Conservation (phyloP, 441 rosid genomes). For the Metrosideros polymorpha region DNA sequence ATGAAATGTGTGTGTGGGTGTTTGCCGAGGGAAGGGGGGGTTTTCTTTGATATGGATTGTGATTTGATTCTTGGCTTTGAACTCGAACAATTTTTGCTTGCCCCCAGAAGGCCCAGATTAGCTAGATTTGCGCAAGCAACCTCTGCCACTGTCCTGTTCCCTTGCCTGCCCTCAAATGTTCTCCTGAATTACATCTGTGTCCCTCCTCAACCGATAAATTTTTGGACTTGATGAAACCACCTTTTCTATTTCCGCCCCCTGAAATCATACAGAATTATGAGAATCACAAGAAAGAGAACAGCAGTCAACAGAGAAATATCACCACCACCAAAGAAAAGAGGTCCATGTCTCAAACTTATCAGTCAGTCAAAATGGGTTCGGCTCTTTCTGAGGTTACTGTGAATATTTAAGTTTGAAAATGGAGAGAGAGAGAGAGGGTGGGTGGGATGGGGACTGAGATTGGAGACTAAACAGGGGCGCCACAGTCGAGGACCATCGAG, state of each 20-base stretch:
- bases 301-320: not conserved
- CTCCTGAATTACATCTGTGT: constrained; percentile 2
- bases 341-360: not conserved
- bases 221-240: not conserved
- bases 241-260: not conserved
- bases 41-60: not conserved
- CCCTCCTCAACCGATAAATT: not conserved
- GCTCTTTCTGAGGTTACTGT: not conserved
- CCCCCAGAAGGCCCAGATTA: constrained; percentile 18
- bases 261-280: not conserved
- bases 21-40: not conserved
- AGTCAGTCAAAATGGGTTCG: not conserved
- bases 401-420: not conserved
- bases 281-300: not conserved
- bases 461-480: not conserved
- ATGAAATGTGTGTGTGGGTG: not conserved
- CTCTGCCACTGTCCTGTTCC: constrained; percentile 16
- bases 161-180: constrained; percentile 10
- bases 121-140: constrained; percentile 54
- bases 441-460: not conserved
- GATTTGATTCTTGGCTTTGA: not conserved
- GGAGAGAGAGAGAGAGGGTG: not conserved
- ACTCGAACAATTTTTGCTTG: constrained; percentile 1
- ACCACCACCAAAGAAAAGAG: not conserved
- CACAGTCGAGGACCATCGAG: constrained; percentile 12